phyloP scores from a whole-genome alignment of 495 filamentous ascomycete species.

The Neurospora pannonica region DNA sequence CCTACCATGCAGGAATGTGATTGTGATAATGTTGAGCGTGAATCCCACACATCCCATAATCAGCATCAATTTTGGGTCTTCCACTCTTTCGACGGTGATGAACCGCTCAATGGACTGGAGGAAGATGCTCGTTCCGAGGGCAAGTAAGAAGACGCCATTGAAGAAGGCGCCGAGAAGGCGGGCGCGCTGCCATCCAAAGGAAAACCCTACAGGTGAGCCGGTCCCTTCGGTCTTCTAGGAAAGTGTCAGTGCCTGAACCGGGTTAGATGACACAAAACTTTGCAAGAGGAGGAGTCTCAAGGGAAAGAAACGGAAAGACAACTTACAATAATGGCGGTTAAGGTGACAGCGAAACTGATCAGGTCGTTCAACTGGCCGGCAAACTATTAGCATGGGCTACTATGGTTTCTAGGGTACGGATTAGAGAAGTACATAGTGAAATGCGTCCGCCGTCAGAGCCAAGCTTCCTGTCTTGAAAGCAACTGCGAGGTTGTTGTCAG shows the following conservation, averaged over 20 bases:
- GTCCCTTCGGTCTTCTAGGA: conserved; percentile 33
- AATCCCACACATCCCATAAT: conserved; percentile 78
- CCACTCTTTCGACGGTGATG: conserved; percentile 45
- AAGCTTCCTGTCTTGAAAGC: conserved; percentile 82
- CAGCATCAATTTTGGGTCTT: conserved; percentile 65
- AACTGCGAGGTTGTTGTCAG: conserved; percentile 26
- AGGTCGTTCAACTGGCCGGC: conserved; percentile 72
- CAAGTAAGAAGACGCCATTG: conserved; percentile 92
- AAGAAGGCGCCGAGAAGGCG: conserved; percentile 87
- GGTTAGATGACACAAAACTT: neutral
- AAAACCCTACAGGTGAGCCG: conserved; percentile 30
- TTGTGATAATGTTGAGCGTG: conserved; percentile 69
- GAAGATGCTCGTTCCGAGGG: conserved; percentile 84
- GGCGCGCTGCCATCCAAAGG: conserved; percentile 77
- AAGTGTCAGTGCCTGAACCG: neutral
- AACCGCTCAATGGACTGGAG: conserved; percentile 86
- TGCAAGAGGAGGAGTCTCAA: conserved; percentile 4
- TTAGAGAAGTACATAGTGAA: conserved; percentile 67
- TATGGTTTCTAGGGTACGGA: neutral
- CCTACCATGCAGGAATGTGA: conserved; percentile 72
- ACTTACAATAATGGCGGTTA: conserved; percentile 69
- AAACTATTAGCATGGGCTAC: neutral
- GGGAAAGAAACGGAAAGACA: neutral
- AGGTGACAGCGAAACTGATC: conserved; percentile 70
- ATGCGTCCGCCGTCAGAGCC: conserved; percentile 86